Evolutionary conservation across 139 green algal species (phyloP).

Genomic region (Auxenochlorella pyrenoidosa): DNA sequence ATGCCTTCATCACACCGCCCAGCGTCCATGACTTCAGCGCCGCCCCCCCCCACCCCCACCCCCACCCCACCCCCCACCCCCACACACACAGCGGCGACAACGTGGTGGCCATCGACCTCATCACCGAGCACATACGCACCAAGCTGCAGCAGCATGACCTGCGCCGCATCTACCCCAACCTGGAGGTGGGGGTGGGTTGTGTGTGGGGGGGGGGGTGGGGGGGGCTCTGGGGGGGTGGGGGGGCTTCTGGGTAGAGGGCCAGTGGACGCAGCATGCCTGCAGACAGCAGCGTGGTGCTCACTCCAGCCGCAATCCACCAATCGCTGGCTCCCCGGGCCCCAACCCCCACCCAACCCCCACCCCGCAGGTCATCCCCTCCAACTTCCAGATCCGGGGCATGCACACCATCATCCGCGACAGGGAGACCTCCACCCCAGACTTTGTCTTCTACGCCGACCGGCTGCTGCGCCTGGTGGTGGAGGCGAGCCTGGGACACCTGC

Average conservation of each 20-base stretch:
- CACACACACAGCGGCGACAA: constrained; percentile 72
- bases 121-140: constrained; percentile 95
- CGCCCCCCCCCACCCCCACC: background rate
- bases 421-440: constrained; percentile 86
- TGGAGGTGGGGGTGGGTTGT: constrained; percentile 80
- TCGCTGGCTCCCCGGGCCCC: no score
- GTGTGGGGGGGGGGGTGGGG: background rate
- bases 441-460: constrained; percentile 96
- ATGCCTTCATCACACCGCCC: no score
- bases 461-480: constrained; percentile 88
- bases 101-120: constrained; percentile 96
- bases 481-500: constrained; percentile 91
- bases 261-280: no score
- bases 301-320: no score
- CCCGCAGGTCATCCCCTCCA: constrained; percentile 90
- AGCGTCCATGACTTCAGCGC: no score
- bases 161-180: constrained; percentile 92
- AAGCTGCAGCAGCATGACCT: constrained; percentile 96
- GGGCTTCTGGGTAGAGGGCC: no score
- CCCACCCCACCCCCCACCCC: no score
- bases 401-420: constrained; percentile 97
- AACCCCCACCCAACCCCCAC: no score
- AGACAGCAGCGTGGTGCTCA: no score
- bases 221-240: no score
- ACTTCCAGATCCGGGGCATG: constrained; percentile 96